These are phyloP conservation scores for Parathielavia appendiculata DNA, from an alignment of 495 filamentous ascomycete species.

Conservation along the genomic window DNA sequence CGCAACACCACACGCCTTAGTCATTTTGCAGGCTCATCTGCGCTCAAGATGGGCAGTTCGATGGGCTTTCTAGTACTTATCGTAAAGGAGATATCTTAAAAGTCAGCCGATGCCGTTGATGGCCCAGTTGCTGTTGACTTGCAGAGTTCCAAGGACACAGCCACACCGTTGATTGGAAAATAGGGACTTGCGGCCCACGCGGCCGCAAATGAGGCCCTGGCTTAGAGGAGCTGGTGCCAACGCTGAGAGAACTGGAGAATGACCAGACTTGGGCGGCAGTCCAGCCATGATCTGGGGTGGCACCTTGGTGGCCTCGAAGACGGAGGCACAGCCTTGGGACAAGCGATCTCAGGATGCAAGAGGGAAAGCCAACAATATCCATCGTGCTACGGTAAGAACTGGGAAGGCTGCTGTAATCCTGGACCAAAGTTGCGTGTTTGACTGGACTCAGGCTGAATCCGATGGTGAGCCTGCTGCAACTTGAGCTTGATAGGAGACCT, in stretches of 20 bases:
- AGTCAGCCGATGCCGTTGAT: too few relatives aligned
- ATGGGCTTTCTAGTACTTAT: neutral
- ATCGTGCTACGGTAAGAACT: neutral
- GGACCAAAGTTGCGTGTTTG: too few relatives aligned
- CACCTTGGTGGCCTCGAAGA: neutral
- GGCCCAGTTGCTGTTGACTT: neutral
- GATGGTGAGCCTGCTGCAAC: too few relatives aligned
- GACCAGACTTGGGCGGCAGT: too few relatives aligned
- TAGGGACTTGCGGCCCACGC: neutral
- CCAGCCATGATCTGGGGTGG: neutral
- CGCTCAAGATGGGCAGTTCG: neutral
- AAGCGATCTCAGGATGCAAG: constrained; percentile 4
- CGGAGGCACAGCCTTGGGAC: neutral
- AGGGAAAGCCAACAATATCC: neutral
- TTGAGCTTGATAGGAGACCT: too few relatives aligned
- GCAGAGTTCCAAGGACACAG: neutral
- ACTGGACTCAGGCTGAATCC: too few relatives aligned
- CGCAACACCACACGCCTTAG: neutral
- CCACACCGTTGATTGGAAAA: constrained; percentile 3
- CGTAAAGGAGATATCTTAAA: too few relatives aligned
- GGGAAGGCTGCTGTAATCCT: too few relatives aligned
- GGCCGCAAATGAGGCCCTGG: neutral
- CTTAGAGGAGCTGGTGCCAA: neutral
- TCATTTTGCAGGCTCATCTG: neutral
- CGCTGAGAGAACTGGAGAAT: neutral